Conservation (phyloP, 2,329 filamentous ascomycete genomes). For the Fusarium sp. region DNA sequence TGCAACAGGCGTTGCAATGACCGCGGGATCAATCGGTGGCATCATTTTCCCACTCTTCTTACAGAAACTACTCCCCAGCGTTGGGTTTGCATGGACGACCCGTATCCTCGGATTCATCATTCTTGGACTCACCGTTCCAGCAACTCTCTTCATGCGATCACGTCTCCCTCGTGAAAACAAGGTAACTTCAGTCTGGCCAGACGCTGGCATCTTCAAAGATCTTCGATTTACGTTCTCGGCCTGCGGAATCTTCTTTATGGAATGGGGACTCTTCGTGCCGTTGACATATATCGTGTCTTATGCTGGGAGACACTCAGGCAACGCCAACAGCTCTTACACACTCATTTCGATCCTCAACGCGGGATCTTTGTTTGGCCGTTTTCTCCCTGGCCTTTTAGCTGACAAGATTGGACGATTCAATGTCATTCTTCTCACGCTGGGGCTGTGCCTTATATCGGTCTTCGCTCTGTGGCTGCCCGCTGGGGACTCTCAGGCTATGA, state of each 20-base stretch:
- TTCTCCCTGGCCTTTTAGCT: conserved; percentile 78
- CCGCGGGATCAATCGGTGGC: conserved; percentile 77
- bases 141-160: conserved; percentile 61
- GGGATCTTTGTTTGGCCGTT: conserved; percentile 80
- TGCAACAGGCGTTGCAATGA: conserved; percentile 84
- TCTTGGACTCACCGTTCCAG: conserved; percentile 58
- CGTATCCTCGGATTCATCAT: conserved; percentile 64
- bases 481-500: conserved; percentile 62
- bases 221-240: conserved; percentile 69
- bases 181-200: conserved; percentile 60
- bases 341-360: conserved; percentile 85
- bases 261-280: conserved; percentile 78
- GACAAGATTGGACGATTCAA: conserved; percentile 86
- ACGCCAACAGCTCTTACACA: conserved; percentile 64
- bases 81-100: conserved; percentile 62
- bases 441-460: conserved; percentile 63
- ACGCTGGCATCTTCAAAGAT: conserved; percentile 71
- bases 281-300: conserved; percentile 82
- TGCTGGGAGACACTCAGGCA: conserved; percentile 57
- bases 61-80: conserved; percentile 56
- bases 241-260: conserved; percentile 74
- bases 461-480: conserved; percentile 79
- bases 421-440: conserved; percentile 76
- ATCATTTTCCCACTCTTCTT: conserved; percentile 68
- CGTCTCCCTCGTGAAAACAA: conserved; percentile 61